A percentile compares a stretch with the other conserved stretches of the same genome.
These are phyloP conservation scores for Nigrospora osmanthi DNA, from an alignment of 2,329 filamentous ascomycete genomes.

Conservation along the genomic window DNA sequence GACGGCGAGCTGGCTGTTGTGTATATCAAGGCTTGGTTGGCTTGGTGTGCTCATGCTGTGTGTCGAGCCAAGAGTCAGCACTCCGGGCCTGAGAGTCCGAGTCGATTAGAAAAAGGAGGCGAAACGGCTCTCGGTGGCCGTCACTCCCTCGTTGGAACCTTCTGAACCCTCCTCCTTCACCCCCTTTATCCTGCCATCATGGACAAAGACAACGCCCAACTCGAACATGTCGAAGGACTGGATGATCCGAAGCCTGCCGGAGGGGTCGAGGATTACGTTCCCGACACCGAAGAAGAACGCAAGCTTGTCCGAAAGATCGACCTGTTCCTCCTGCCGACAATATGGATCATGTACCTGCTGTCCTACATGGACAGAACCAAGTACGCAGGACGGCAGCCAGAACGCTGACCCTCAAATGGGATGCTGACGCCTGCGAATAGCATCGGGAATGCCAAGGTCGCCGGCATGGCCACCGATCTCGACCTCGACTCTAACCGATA, in stretches of 20 bases:
- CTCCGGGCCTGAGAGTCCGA: no score
- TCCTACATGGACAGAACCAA: conserved; percentile 54
- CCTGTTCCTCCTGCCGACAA: conserved; percentile 30
- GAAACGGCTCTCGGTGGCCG: no score
- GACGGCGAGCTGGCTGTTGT: no score
- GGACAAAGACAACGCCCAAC: no score
- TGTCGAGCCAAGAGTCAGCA: no score
- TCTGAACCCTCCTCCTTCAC: no score
- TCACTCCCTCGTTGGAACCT: no score
- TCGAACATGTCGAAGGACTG: no score
- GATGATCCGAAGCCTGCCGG: neutral
- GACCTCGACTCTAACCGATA: conserved; percentile 52
- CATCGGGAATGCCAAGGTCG: conserved; percentile 48
- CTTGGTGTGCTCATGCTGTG: no score
- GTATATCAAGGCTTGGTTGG: no score
- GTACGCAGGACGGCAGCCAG: conserved; percentile 4
- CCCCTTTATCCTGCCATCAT: no score
- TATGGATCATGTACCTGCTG: conserved; percentile 53
- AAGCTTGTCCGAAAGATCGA: conserved; percentile 30
- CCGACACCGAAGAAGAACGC: conserved; percentile 22
- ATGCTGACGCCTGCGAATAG: conserved; percentile 13
- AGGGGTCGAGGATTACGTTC: conserved; percentile 13
- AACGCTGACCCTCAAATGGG: neutral
- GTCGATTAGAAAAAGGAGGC: no score
- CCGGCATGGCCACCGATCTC: conserved; percentile 32